Conservation (phyloP, 2,329 filamentous ascomycete species). For the Colletotrichum liaoningense region DNA sequence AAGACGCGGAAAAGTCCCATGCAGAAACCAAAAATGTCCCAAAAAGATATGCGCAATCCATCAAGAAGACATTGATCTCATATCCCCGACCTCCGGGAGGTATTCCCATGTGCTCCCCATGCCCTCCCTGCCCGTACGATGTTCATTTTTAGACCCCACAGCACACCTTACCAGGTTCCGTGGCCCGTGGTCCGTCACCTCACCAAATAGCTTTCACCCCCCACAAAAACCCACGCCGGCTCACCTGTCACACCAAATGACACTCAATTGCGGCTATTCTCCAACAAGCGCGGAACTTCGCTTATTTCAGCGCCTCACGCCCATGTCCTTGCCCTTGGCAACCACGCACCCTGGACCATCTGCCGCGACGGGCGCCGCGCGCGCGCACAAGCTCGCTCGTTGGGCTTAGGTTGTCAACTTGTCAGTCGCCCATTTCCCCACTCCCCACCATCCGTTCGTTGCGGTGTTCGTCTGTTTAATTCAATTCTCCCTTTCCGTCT, state of each 20-base stretch:
- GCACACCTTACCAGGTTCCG: neutral
- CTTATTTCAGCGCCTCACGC: neutral
- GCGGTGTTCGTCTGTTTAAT: neutral
- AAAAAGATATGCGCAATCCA: neutral
- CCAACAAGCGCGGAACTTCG: neutral
- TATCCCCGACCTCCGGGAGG: neutral
- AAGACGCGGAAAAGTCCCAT: constrained; percentile 10
- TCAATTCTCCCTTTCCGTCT: neutral
- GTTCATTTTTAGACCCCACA: constrained; percentile 33
- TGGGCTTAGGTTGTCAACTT: neutral
- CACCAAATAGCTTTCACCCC: neutral
- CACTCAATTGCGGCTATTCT: neutral
- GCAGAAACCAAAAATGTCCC: neutral
- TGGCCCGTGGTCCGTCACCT: neutral
- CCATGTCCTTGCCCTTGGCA: neutral
- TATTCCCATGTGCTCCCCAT: neutral
- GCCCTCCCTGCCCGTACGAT: neutral
- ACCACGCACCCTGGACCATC: neutral
- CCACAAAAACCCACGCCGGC: neutral
- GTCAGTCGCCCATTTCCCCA: neutral
- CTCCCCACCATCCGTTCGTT: constrained; percentile 9
- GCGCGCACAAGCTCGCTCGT: neutral
- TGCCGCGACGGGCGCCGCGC: constrained; percentile 11
- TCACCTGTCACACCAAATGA: neutral
- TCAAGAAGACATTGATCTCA: neutral